These are phyloP conservation scores for Rhizomucor pusillus DNA, from an alignment of 371 early-diverging fungal species.

Conservation along the genomic window DNA sequence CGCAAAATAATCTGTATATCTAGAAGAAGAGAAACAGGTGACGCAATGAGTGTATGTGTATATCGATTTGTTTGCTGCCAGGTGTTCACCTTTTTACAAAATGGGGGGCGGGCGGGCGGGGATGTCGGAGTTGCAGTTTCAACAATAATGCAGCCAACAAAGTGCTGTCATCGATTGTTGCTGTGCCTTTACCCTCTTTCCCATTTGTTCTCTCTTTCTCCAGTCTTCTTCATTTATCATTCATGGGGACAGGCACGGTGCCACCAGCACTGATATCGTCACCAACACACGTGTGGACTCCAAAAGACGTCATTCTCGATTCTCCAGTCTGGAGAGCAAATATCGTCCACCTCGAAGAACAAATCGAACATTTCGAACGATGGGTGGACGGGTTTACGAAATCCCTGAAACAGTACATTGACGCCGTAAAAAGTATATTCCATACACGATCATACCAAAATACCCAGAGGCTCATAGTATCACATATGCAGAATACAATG, in stretches of 20 bases:
- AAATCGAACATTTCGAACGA: constrained; percentile 62
- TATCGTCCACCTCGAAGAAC: constrained; percentile 62
- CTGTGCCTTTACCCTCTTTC: too few relatives aligned
- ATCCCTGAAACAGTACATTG: constrained; percentile 38
- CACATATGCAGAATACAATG: constrained; percentile 28
- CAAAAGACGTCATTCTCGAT: constrained; percentile 55
- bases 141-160: too few relatives aligned
- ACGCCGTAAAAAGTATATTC: constrained; percentile 38
- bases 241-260: neutral
- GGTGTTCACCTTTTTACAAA: too few relatives aligned
- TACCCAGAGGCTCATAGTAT: neutral
- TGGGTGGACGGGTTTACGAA: constrained; percentile 59
- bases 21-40: too few relatives aligned
- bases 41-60: too few relatives aligned
- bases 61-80: too few relatives aligned
- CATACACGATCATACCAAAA: neutral
- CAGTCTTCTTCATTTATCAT: too few relatives aligned
- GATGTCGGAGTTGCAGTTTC: too few relatives aligned
- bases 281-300: constrained; percentile 33
- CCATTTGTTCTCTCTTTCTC: too few relatives aligned
- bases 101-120: too few relatives aligned
- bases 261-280: constrained; percentile 22
- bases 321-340: constrained; percentile 68
- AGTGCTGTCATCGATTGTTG: too few relatives aligned
- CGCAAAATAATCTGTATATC: too few relatives aligned